Evolutionary conservation across 192 early-diverging fungal genomes (phyloP), one percentile per base, ranked within the genome.

Genomic region (Coemansia sp.): DNA sequence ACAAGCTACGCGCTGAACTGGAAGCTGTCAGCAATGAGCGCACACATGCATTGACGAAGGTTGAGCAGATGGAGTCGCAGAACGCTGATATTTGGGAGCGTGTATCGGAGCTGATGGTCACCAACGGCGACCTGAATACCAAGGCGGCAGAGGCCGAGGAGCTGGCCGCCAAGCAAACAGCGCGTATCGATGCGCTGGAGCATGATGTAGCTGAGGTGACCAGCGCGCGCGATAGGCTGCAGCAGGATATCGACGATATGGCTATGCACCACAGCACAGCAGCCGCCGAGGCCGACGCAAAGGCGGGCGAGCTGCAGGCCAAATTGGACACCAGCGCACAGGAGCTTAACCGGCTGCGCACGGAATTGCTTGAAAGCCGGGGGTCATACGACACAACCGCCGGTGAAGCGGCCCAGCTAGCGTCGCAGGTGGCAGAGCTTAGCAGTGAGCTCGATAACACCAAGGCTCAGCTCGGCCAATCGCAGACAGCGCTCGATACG

Each of bases 81-180:
- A 71, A 62, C 24, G 75, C 69, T 5, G 62, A 68, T 38, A 38
- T 71, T n/a, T 68, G 69, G 61, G 75, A 67, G 22, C 62, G 65
- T 9, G 52, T 65, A 16, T 71, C 75, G 3, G 65, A 78, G 58
- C 58, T 78, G 18, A 69, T 58, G 7, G 54, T 55, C 1, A 12
- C 55, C 16, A 68, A 62, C 30, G 53, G 51, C 31, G 50, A 68
- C 1, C 56, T 78, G 22, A 52, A 19, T 12, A 35, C 56, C 4
- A 61, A 44, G 12, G 43, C 56, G 6, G 11, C 44, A 2, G 23
- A 38, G 22, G 30, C 42, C 3, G 53, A 71, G 18, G 52, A 57
- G 11, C 10, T 25, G 3, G 27, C 24, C 16, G 56, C 49, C 1
- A 58, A 58, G 9, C 28, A 58, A 25, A 11, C n/a, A 3, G 18